Evolutionary conservation across 345 rosid species (phyloP), one percentile per base, ranked within the genome.

Genomic region (Citrus australasica): DNA sequence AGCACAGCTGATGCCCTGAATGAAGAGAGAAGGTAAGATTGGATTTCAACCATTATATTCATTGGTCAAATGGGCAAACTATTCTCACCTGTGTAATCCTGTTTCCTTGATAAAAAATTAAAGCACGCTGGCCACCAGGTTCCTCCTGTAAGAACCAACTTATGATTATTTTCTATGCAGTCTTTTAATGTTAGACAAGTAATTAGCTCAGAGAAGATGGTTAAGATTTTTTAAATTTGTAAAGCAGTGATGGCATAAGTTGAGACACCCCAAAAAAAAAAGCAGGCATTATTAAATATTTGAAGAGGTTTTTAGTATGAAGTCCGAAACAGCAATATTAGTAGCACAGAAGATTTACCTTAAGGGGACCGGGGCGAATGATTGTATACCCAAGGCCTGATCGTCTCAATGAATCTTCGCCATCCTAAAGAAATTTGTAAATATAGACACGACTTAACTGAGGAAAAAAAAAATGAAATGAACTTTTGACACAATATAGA

Each of bases 321-420:
- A 67, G 9, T 72, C 27, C 22, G 22, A 75, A 70, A 30, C 10
- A 13, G 27, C 24, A 27, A n/a, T 7, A 25, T 33, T 59, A n/a
- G 40, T 79, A 17, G 28, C 17, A 17, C 9, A 51, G 28, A 37
- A 69, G 28, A 17, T 76, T 63, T 83, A 93, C 98, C 97, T 85
- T 86, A 67, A 95, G 81, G 79, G 96, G 98, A 80, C 99, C 98
- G 4, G 98, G 98, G 76, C 97, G 97, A 83, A 95, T 87, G 68
- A 93, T 92, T 51, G 98, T 95, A 87, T 93, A 95, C 67, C 98
- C 97, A 63, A 95, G 97, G 27, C 99, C 99, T 27, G 99, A 96
- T 85, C 93, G 89, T 83, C 98, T 90, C 77, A 96, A 79, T 62
- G 90, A 90, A 78, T 96, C 99, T 85, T 96, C 98, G 24, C 99